Evolutionary conservation across 192 early-diverging fungal genomes (phyloP).

Genomic region (Globomyces pollinis-pini): DNA sequence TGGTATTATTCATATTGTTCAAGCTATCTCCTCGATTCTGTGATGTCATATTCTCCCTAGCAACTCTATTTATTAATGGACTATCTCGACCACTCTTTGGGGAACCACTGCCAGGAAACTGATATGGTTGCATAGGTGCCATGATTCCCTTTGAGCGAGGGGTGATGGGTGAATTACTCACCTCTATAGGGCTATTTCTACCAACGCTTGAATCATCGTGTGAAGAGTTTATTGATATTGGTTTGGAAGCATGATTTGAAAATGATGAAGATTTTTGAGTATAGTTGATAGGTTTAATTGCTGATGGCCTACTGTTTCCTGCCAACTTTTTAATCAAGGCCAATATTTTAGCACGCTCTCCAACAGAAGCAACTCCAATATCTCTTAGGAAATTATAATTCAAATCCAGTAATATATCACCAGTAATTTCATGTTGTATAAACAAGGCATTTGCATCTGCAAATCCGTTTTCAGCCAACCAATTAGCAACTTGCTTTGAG

Average conservation of each 20-base stretch:
- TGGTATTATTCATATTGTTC: no score
- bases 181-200: background rate
- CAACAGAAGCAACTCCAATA: slow-evolving; percentile 70
- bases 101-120: no score
- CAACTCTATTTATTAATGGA: background rate
- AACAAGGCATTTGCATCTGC: slow-evolving; percentile 19
- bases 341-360: slow-evolving; percentile 75
- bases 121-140: background rate
- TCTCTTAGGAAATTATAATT: slow-evolving; percentile 75
- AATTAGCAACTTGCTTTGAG: slow-evolving; percentile 14
- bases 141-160: background rate
- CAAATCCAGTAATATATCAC: slow-evolving; percentile 75
- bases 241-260: background rate
- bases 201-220: no score
- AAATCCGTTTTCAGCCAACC: slow-evolving; percentile 26
- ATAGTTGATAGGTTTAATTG: background rate
- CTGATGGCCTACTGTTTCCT: background rate
- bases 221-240: no score
- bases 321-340: slow-evolving; percentile 54
- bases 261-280: background rate
- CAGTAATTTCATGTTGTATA: slow-evolving; percentile 70
- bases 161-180: background rate
- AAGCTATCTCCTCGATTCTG: no score
- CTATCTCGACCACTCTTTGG: background rate
- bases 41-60: background rate